A percentile compares a stretch with the other conserved stretches of the same genome.
Conservation (phyloP, 306 rosid species). For the Prosopis cineraria region DNA sequence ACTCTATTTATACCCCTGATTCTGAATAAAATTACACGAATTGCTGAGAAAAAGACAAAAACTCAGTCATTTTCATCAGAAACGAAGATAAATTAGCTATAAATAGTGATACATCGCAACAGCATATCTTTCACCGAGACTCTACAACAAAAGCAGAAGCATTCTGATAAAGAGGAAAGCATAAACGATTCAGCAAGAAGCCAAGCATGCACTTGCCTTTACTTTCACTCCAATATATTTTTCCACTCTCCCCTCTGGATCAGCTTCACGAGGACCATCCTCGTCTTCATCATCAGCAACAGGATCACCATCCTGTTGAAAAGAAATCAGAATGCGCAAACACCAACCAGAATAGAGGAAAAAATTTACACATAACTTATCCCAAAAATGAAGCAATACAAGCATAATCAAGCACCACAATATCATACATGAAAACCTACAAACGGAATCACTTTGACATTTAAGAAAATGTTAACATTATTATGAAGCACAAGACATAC, state of each 20-base stretch:
- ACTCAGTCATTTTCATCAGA: too few relatives aligned
- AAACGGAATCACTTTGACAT: conserved; percentile 10
- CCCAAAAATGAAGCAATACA: conserved; percentile 23
- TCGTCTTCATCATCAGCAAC: conserved; percentile 88
- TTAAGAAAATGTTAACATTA: background rate
- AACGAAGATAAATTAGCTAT: conserved; percentile 17
- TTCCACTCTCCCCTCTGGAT: conserved; percentile 89
- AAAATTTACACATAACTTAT: conserved; percentile 10
- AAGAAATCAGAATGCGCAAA: conserved; percentile 35
- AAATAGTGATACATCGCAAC: background rate
- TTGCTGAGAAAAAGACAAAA: too few relatives aligned
- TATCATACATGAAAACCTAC: background rate
- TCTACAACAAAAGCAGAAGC: conserved; percentile 9
- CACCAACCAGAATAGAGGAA: conserved; percentile 1
- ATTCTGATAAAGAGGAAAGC: conserved; percentile 5
- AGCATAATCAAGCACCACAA: conserved; percentile 12
- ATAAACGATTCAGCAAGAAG: conserved; percentile 22
- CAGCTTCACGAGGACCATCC: conserved; percentile 80
- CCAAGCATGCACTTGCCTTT: conserved; percentile 65
- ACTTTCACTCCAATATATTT: conserved; percentile 98
- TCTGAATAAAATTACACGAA: too few relatives aligned
- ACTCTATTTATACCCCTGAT: too few relatives aligned
- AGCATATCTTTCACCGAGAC: background rate
- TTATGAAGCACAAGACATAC: conserved; percentile 3
- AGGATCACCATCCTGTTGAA: conserved; percentile 75